phyloP scores from a whole-genome alignment of 1,284 basidiomycete genomes.

The Naganishia sp. region DNA sequence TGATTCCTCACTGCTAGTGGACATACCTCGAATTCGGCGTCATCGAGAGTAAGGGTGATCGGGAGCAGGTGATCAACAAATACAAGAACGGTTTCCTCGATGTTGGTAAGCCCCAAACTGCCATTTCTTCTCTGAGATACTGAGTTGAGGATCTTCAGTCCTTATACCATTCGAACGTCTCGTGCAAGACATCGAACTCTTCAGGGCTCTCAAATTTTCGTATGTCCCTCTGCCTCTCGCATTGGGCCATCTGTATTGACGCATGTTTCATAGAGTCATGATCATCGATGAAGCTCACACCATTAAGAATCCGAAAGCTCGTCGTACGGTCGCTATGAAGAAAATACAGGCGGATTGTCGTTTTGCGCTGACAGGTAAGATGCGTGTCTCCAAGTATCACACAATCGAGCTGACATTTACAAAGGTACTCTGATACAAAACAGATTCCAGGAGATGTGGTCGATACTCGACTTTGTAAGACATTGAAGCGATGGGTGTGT shows the following conservation, averaged over 20 bases:
- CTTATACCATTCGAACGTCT: conserved; percentile 41
- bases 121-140: too few relatives aligned
- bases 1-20: conserved; percentile 40
- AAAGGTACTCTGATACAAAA: conserved; percentile 56
- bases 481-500: not conserved
- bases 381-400: not conserved
- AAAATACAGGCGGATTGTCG: conserved; percentile 46
- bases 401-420: not conserved
- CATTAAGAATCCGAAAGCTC: conserved; percentile 45
- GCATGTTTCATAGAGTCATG: conserved; percentile 35
- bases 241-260: not conserved
- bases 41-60: conserved; percentile 13
- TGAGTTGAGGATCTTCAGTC: conserved; percentile 36
- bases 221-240: conserved; percentile 31
- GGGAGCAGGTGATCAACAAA: conserved; percentile 13
- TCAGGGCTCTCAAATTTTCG: conserved; percentile 48
- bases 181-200: conserved; percentile 37
- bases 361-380: conserved; percentile 47
- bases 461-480: conserved; percentile 54
- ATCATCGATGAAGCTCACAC: conserved; percentile 53
- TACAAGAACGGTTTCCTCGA: conserved; percentile 42
- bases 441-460: conserved; percentile 57
- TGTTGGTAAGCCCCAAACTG: conserved; percentile 40
- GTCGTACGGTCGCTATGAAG: conserved; percentile 52
- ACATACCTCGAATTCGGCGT: conserved; percentile 49